Evolutionary conservation across 768 basidiomycete genomes (phyloP).

Genomic region (Amanita pseudoporphyria): DNA sequence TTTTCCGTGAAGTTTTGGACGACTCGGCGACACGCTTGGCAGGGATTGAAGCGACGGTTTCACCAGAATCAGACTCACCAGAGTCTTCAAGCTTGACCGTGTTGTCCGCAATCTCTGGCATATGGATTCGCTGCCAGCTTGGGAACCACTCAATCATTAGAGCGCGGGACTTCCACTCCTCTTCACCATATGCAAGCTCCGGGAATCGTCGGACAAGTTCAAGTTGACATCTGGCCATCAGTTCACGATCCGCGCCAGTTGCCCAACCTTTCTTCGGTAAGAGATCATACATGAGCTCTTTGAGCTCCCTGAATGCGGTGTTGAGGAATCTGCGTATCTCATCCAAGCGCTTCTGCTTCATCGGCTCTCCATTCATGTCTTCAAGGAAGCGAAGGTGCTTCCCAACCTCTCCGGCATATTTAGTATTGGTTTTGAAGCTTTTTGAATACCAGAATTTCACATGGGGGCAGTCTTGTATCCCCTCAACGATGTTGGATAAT

Average conservation of each 20-base stretch:
- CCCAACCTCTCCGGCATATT: not conserved
- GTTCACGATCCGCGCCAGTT: not conserved
- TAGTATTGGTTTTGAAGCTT: not conserved
- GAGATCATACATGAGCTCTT: not conserved
- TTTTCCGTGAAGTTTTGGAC: no score
- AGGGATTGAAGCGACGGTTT: no score
- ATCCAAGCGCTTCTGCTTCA: not conserved
- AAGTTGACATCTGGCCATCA: not conserved
- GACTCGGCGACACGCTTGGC: no score
- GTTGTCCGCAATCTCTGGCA: no score
- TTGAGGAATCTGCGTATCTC: not conserved
- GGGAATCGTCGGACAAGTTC: not conserved
- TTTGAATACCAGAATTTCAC: not conserved
- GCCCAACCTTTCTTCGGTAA: not conserved
- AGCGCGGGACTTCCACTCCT: not conserved
- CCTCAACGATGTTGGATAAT: not conserved
- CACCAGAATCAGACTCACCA: no score
- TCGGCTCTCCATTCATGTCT: not conserved
- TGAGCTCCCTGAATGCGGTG: not conserved
- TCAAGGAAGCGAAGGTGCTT: not conserved
- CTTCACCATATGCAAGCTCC: not conserved
- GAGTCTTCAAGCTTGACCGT: no score
- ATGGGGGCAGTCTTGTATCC: not conserved
- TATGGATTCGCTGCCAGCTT: not conserved
- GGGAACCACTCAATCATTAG: constrained; percentile 3